These are phyloP conservation scores for Phaffomyces opuntiae DNA, from an alignment of 805 yeast species.

Conservation along the genomic window DNA sequence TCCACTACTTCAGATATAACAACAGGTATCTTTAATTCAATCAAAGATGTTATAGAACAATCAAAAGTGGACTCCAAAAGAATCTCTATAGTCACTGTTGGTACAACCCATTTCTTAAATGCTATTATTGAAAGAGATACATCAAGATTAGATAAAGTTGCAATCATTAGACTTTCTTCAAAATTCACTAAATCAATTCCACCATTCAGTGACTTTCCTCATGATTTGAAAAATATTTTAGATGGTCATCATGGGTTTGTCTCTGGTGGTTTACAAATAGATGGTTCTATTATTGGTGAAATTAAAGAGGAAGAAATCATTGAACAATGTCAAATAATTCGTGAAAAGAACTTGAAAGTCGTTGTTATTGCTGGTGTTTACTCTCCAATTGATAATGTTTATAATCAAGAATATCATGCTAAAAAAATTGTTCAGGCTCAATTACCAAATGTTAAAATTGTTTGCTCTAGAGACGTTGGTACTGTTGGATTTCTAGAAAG, in stretches of 20 bases:
- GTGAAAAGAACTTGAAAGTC: conserved; percentile 24
- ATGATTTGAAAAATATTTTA: conserved; percentile 25
- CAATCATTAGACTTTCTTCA: conserved; percentile 34
- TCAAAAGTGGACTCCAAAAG: conserved; percentile 18
- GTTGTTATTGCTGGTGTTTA: conserved; percentile 34
- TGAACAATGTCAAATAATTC: conserved; percentile 25
- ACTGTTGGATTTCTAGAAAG: conserved; percentile 36
- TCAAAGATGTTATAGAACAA: conserved; percentile 25
- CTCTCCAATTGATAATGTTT: conserved; percentile 25
- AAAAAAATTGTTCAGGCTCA: conserved; percentile 25
- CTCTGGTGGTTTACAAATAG: conserved; percentile 35
- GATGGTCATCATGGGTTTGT: conserved; percentile 28
- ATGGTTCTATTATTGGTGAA: conserved; percentile 29
- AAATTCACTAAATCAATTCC: conserved; percentile 28
- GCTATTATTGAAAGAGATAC: conserved; percentile 38
- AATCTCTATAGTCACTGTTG: conserved; percentile 35
- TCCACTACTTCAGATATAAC: conserved; percentile 36
- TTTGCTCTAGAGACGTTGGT: conserved; percentile 33
- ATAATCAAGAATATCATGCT: conserved; percentile 29
- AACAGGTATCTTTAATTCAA: conserved; percentile 32
- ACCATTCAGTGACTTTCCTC: conserved; percentile 38
- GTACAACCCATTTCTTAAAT: conserved; percentile 41
- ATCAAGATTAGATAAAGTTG: conserved; percentile 34
- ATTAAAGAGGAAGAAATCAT: conserved; percentile 24
- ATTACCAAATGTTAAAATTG: conserved; percentile 28